These are phyloP conservation scores for Fusarium tricinctum DNA, from an alignment of 2,329 filamentous ascomycete species.

Conservation along the genomic window DNA sequence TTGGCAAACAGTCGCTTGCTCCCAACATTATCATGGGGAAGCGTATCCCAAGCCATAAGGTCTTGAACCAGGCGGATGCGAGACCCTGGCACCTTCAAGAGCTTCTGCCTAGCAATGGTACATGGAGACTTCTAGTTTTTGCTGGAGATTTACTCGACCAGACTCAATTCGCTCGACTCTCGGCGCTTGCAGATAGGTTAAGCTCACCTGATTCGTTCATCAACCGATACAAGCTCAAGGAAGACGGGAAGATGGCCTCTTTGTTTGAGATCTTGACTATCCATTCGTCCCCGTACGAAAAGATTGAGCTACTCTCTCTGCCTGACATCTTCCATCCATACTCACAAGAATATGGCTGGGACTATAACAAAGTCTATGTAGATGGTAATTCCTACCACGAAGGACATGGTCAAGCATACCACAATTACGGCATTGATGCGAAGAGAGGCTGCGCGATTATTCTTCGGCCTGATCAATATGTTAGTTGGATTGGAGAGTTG, in stretches of 20 bases:
- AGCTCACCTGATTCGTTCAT: not conserved
- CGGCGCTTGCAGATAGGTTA: constrained; percentile 69
- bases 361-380: constrained; percentile 70
- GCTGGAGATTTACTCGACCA: no score
- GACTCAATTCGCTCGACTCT: constrained; percentile 51
- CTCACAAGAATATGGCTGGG: constrained; percentile 64
- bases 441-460: constrained; percentile 69
- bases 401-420: constrained; percentile 65
- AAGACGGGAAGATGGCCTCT: not conserved
- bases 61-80: constrained; percentile 69
- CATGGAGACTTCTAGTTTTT: no score
- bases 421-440: constrained; percentile 69
- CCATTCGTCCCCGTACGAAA: constrained; percentile 66
- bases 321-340: constrained; percentile 59
- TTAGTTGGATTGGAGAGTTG: constrained; percentile 52
- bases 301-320: constrained; percentile 66
- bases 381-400: constrained; percentile 69
- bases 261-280: constrained; percentile 64
- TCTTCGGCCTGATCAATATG: constrained; percentile 77
- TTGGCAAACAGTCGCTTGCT: constrained; percentile 14
- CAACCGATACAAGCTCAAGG: not conserved
- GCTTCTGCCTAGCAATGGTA: no score
- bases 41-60: constrained; percentile 71
- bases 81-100: constrained; percentile 50
- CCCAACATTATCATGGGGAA: constrained; percentile 58